These are phyloP conservation scores for Nannizzia gypsea DNA, from an alignment of 2,329 filamentous ascomycete species.

Conservation along the genomic window DNA sequence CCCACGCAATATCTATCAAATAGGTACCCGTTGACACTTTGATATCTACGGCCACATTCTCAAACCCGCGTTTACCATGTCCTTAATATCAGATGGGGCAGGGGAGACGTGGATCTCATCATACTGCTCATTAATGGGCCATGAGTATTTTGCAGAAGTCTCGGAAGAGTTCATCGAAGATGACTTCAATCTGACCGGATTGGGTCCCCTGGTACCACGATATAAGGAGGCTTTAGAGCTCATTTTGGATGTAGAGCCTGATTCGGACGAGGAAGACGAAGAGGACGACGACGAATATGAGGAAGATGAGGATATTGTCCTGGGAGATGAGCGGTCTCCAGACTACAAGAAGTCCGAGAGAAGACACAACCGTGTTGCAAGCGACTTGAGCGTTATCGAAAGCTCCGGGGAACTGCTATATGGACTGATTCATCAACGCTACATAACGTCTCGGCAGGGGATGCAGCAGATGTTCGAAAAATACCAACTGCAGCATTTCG, in stretches of 20 bases:
- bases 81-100: constrained; percentile 34
- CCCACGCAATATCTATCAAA: not conserved
- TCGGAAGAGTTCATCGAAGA: constrained; percentile 99
- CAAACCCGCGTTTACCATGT: constrained; percentile 24
- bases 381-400: constrained; percentile 89
- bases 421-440: constrained; percentile 94
- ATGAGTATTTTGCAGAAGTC: constrained; percentile 98
- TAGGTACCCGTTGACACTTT: not conserved
- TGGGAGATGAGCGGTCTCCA: constrained; percentile 49
- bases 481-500: constrained; percentile 94
- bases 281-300: constrained; percentile 57
- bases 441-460: constrained; percentile 89
- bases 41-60: not conserved
- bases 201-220: constrained; percentile 92
- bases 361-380: constrained; percentile 74
- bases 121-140: constrained; percentile 87
- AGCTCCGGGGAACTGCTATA: constrained; percentile 97
- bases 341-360: constrained; percentile 46
- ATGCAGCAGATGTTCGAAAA: constrained; percentile 99
- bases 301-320: constrained; percentile 55
- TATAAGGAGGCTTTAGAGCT: constrained; percentile 99
- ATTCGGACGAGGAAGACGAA: constrained; percentile 62
- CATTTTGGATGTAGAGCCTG: constrained; percentile 96
- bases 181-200: constrained; percentile 95
- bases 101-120: constrained; percentile 95